Percentiles rank a stretch among this genome's conserved stretches.
phyloP scores from a whole-genome alignment of 768 basidiomycete species.

The Mycena vulgaris region DNA sequence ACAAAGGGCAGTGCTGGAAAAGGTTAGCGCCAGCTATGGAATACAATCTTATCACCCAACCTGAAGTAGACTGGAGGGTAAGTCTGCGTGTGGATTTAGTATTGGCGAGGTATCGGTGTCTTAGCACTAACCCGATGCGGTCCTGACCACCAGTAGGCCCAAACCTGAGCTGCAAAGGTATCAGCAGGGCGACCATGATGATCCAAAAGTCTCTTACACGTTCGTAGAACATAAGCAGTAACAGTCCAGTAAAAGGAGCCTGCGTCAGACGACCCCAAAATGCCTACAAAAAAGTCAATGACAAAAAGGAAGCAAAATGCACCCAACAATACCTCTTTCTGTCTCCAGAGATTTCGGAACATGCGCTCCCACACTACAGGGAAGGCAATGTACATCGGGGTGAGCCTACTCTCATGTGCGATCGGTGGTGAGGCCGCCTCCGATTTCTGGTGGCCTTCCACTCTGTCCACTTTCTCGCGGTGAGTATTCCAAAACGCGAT shows the following conservation, averaged over 20 bases:
- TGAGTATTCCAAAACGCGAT: slow-evolving; percentile 35
- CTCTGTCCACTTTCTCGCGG: slow-evolving; percentile 32
- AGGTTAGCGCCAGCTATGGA: slow-evolving; percentile 28
- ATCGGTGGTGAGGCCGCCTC: slow-evolving; percentile 21
- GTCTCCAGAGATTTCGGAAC: slow-evolving; percentile 56
- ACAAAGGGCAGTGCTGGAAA: slow-evolving; percentile 52
- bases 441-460: slow-evolving; percentile 26
- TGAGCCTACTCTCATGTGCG: slow-evolving; percentile 41
- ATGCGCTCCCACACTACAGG: slow-evolving; percentile 56
- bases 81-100: slow-evolving; percentile 13
- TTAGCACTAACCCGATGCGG: slow-evolving; percentile 50
- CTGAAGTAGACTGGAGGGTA: slow-evolving; percentile 33
- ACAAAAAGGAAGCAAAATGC: not conserved
- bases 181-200: not conserved
- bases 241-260: slow-evolving; percentile 38
- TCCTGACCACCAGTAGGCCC: slow-evolving; percentile 58
- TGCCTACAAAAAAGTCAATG: slow-evolving; percentile 21
- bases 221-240: slow-evolving; percentile 55
- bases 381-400: slow-evolving; percentile 51
- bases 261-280: slow-evolving; percentile 38
- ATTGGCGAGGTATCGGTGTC: not conserved
- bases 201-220: slow-evolving; percentile 31
- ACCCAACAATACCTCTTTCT: slow-evolving; percentile 45
- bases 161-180: slow-evolving; percentile 40
- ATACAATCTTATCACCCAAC: not conserved